A percentile compares a stretch with the other conserved stretches of the same genome.
These are phyloP conservation scores for Pseudocohnilembus persalinus DNA, from an alignment of 169 alveolate species.

Conservation along the genomic window DNA sequence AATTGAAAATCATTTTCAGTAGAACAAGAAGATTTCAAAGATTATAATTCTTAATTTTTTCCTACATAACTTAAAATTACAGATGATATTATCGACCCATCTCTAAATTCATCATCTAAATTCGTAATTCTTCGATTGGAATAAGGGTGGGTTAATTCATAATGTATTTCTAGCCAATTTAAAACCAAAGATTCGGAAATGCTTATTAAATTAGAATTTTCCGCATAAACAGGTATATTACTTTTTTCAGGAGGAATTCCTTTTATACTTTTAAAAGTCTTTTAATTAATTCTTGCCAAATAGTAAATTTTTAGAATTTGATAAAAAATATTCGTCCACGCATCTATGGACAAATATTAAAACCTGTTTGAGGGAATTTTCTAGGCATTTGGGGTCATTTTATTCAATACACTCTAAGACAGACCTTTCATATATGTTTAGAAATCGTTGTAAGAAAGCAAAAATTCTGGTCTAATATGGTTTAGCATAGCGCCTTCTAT, in stretches of 20 bases:
- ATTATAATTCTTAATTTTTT: conserved; percentile 1
- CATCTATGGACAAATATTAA: conserved; percentile 79
- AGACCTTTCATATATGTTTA: conserved; percentile 39
- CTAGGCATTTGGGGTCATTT: conserved; percentile 13
- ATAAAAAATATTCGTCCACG: conserved; percentile 88
- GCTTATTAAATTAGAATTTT: conserved; percentile 31
- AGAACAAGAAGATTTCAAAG: conserved; percentile 37
- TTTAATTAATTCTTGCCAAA: conserved; percentile 85
- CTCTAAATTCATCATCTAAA: conserved; percentile 84
- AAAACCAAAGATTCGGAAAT: conserved; percentile 31
- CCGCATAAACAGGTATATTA: conserved; percentile 47
- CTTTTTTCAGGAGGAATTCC: conserved; percentile 68
- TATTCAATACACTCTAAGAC: conserved; percentile 33
- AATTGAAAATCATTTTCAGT: conserved; percentile 58
- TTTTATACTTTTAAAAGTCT: conserved; percentile 67
- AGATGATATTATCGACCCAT: conserved; percentile 78
- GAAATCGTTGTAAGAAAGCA: conserved; percentile 69
- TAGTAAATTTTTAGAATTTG: conserved; percentile 87
- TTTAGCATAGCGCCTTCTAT: conserved; percentile 88
- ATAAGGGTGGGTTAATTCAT: conserved; percentile 73
- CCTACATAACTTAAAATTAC: conserved; percentile 73
- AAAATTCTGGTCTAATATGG: conserved; percentile 86
- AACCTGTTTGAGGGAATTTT: conserved; percentile 49
- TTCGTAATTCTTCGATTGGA: conserved; percentile 66
- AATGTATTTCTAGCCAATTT: conserved; percentile 53